Evolutionary conservation across 352 stramenopile species (phyloP).

Genomic region (Globisporangium sylvaticum): DNA sequence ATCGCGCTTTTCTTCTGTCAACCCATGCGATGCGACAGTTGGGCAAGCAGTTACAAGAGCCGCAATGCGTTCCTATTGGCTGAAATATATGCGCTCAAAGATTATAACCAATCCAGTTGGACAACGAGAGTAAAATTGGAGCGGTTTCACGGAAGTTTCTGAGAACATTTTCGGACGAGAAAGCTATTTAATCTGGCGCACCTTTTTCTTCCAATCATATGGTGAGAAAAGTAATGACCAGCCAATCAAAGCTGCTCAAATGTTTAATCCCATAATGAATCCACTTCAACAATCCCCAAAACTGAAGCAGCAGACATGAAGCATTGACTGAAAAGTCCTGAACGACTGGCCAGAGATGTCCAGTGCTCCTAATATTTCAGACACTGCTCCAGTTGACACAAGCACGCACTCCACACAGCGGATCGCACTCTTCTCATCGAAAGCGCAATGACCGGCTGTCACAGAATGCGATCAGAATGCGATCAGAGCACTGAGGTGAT

Average conservation of each 20-base stretch:
- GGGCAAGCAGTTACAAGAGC: not conserved
- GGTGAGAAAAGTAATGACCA: not conserved
- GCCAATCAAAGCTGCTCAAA: not conserved
- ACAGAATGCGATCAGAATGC: not conserved
- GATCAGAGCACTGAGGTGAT: no score
- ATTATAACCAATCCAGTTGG: not conserved
- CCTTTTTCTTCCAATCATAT: slow-evolving; percentile 2
- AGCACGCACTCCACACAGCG: not conserved
- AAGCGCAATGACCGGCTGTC: not conserved
- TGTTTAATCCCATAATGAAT: not conserved
- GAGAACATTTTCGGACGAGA: not conserved
- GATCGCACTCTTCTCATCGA: not conserved
- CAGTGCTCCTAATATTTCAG: not conserved
- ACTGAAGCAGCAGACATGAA: not conserved
- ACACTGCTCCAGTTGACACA: not conserved
- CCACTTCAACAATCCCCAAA: not conserved
- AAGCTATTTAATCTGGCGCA: not conserved
- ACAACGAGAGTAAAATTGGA: not conserved
- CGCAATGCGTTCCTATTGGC: not conserved
- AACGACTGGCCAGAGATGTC: not conserved
- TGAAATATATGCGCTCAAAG: not conserved
- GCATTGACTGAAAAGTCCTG: not conserved
- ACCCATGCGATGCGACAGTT: not conserved
- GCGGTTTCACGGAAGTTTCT: not conserved
- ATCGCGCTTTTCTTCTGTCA: slow-evolving; percentile 3